These are phyloP conservation scores for Mycothermus thermophilus DNA, from an alignment of 495 filamentous ascomycete species.

Conservation along the genomic window DNA sequence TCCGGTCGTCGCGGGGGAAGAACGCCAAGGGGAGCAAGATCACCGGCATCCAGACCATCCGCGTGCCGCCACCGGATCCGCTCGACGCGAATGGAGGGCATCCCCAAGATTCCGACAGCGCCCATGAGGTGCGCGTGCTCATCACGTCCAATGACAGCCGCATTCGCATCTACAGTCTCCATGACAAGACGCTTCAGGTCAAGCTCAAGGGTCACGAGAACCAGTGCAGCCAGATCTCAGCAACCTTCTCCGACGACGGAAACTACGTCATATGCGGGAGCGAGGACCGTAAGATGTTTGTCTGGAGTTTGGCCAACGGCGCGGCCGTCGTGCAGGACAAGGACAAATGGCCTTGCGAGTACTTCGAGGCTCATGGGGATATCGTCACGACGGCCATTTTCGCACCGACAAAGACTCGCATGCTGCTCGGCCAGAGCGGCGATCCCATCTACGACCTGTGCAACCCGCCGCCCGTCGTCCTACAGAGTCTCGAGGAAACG, in stretches of 20 bases:
- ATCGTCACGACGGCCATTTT: constrained; percentile 80
- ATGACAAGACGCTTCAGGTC: constrained; percentile 67
- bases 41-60: constrained; percentile 76
- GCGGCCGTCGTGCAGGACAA: constrained; percentile 46
- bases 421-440: constrained; percentile 62
- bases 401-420: constrained; percentile 65
- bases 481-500: constrained; percentile 56
- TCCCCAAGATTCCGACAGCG: constrained; percentile 25
- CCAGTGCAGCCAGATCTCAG: constrained; percentile 80
- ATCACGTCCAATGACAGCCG: constrained; percentile 94
- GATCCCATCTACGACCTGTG: constrained; percentile 94
- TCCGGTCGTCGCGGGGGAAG: constrained; percentile 75
- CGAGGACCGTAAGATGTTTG: constrained; percentile 77
- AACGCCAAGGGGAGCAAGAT: constrained; percentile 97
- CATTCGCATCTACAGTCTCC: constrained; percentile 78
- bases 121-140: constrained; percentile 65
- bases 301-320: constrained; percentile 58
- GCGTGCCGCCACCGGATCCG: constrained; percentile 29
- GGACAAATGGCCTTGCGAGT: constrained; percentile 68
- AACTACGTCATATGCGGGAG: constrained; percentile 85
- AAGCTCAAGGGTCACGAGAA: constrained; percentile 94
- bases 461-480: constrained; percentile 83
- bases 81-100: neutral
- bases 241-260: constrained; percentile 76
- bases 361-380: constrained; percentile 77